phyloP scores from a whole-genome alignment of 495 filamentous ascomycete genomes.

The Beverwykella pulmonaria region DNA sequence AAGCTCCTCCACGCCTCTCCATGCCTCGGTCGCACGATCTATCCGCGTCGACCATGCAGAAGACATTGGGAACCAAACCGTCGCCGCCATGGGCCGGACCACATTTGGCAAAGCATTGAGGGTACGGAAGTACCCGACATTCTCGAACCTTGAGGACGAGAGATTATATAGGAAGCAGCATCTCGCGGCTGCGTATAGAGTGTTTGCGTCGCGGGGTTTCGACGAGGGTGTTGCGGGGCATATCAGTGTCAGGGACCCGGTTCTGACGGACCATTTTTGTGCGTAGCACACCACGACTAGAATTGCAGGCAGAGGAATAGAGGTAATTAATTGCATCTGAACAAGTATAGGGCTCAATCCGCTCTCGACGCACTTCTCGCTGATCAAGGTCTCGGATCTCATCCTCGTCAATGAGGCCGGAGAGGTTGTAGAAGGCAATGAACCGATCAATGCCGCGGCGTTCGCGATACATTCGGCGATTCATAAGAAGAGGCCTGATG shows the following conservation, averaged over 20 bases:
- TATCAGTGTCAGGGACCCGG: constrained; percentile 57
- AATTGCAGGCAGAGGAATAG: not conserved
- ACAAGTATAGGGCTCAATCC: constrained; percentile 51
- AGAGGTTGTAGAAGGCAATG: constrained; percentile 54
- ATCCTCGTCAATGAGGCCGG: constrained; percentile 59
- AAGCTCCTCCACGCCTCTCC: not conserved
- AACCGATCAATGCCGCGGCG: constrained; percentile 66
- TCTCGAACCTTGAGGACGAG: constrained; percentile 60
- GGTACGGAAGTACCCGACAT: constrained; percentile 53
- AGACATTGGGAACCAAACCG: constrained; percentile 28
- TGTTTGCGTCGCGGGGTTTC: constrained; percentile 70
- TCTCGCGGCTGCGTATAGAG: constrained; percentile 71
- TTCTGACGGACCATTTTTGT: constrained; percentile 55
- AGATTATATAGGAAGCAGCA: constrained; percentile 71
- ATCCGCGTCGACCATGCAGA: constrained; percentile 25
- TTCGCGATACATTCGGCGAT: constrained; percentile 68
- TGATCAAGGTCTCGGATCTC: constrained; percentile 57
- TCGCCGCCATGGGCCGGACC: constrained; percentile 41
- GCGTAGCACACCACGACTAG: not conserved
- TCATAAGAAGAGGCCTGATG: constrained; percentile 57
- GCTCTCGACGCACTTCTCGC: constrained; percentile 60
- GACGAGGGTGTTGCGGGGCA: constrained; percentile 72
- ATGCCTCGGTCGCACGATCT: not conserved
- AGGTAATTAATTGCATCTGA: not conserved
- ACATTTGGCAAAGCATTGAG: constrained; percentile 41